Evolutionary conservation across 2,329 filamentous ascomycete genomes (phyloP), one percentile per base, ranked within the genome.

Genomic region (Cercospora brassicicola): DNA sequence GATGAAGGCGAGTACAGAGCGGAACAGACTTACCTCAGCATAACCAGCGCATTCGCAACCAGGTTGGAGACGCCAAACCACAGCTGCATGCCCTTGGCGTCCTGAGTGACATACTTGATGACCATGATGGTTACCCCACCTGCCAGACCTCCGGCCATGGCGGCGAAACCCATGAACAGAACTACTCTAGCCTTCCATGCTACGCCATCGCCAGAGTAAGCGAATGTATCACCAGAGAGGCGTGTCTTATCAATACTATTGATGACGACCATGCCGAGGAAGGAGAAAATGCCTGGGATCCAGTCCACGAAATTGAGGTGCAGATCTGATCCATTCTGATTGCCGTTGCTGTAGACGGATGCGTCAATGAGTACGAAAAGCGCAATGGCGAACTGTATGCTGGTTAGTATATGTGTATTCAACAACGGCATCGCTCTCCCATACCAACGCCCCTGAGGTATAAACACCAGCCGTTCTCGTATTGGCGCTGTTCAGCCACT

Each of bases 221-320:
- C 87, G 76, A 88, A 90, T 75, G 82, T 87, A 76, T 91, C 89
- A 36, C 86, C 87, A 45, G 84, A 85, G 65, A 91, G 78, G 48
- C 88, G 83, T 28, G 87, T 85, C 80, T 91, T 91, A 76, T 91
- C 89, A 75, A 91, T 90, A 69, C 84, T 88, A 79, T 91, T 91
- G 82, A 91, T 90, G 73, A 91, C 87, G 61, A 91, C 84, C 89
- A 91, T 90, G 68, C 89, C 89, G 33, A 91, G 83, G 68, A 87
- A 84, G 53, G 86, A 89, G 82, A 89, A 91, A 80, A 91, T 91
- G 68, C 86, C 85, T 3, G 89, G 89, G 73, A 91, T 88, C 89
- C 89, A 91, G 81, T 91, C 89, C 72, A 90, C 84, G 78, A 91
- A 90, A 78, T 86, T 90, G 76, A 91, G 84, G 79, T 90, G 87